Evolutionary conservation across 305 asterid genomes (phyloP).

Genomic region (Rubia tinctorum): DNA sequence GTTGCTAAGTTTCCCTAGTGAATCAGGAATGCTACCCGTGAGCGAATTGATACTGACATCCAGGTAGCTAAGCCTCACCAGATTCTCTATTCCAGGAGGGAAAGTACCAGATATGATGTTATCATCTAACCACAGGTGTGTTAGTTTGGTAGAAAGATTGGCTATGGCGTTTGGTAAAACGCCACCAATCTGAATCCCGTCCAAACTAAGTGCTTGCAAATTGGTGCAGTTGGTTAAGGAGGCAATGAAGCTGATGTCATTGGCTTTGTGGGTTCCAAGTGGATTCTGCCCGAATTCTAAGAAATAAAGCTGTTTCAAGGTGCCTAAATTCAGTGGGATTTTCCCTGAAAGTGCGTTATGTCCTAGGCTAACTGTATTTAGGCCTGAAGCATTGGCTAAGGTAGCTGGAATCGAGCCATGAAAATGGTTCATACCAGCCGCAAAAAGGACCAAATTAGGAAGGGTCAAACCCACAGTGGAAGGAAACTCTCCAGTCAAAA

Average conservation of each 20-base stretch:
- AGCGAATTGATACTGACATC: constrained; percentile 17
- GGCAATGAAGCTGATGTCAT: constrained; percentile 22
- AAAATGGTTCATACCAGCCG: constrained; percentile 19
- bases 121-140: constrained; percentile 20
- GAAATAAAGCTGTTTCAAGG: constrained; percentile 17
- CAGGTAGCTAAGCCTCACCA: constrained; percentile 15
- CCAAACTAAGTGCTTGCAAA: constrained; percentile 17
- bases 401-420: constrained; percentile 21
- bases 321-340: constrained; percentile 26
- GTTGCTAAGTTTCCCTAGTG: constrained; percentile 19
- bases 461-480: constrained; percentile 15
- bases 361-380: constrained; percentile 14
- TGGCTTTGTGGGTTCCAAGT: constrained; percentile 11
- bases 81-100: constrained; percentile 20
- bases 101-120: constrained; percentile 25
- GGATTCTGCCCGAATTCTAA: constrained; percentile 23
- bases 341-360: constrained; percentile 23
- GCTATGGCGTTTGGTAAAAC: constrained; percentile 22
- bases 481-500: constrained; percentile 23
- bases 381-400: constrained; percentile 26
- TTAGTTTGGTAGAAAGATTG: constrained; percentile 25
- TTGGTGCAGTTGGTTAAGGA: constrained; percentile 24
- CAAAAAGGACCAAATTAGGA: constrained; percentile 13
- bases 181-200: constrained; percentile 20
- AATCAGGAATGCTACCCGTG: constrained; percentile 21